Evolutionary conservation across 2,329 filamentous ascomycete species (phyloP).

Genomic region (Blumeriella jaapii): DNA sequence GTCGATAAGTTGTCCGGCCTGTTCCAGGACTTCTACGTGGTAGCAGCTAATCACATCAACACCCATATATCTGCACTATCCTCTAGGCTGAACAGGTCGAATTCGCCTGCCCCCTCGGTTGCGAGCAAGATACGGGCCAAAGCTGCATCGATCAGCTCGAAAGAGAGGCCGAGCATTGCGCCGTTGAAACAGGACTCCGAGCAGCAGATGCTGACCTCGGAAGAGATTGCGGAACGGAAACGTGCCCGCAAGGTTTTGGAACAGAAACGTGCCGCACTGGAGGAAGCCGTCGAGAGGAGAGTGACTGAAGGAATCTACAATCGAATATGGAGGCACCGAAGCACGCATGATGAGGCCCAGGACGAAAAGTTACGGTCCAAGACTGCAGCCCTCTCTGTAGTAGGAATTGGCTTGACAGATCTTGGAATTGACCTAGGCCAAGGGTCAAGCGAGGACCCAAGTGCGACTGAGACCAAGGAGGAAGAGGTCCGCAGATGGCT

Average conservation of each 20-base stretch:
- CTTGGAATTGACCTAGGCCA: conserved; percentile 65
- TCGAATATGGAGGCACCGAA: conserved; percentile 82
- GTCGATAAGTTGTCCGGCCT: conserved; percentile 74
- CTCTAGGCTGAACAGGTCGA: conserved; percentile 59
- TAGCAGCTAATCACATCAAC: conserved; percentile 68
- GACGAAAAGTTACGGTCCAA: conserved; percentile 93
- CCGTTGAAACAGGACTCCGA: conserved; percentile 31
- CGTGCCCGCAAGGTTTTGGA: conserved; percentile 69
- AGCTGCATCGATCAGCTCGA: conserved; percentile 41
- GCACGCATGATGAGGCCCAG: conserved; percentile 84
- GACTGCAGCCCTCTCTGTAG: conserved; percentile 78
- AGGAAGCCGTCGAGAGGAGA: conserved; percentile 83
- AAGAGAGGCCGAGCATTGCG: conserved; percentile 36
- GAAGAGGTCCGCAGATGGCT: conserved; percentile 64
- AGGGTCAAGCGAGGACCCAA: conserved; percentile 40
- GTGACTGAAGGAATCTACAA: conserved; percentile 78
- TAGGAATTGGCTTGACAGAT: conserved; percentile 81
- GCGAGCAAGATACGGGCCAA: conserved; percentile 45
- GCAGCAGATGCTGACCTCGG: conserved; percentile 83
- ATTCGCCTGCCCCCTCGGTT: conserved; percentile 41
- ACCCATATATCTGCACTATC: conserved; percentile 78
- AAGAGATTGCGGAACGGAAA: conserved; percentile 72
- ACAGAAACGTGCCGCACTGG: conserved; percentile 61
- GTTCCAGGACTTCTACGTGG: conserved; percentile 88
- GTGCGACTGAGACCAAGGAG: conserved; percentile 45